Conservation (phyloP, 2,329 filamentous ascomycete species). For the Beauveria sp. region DNA sequence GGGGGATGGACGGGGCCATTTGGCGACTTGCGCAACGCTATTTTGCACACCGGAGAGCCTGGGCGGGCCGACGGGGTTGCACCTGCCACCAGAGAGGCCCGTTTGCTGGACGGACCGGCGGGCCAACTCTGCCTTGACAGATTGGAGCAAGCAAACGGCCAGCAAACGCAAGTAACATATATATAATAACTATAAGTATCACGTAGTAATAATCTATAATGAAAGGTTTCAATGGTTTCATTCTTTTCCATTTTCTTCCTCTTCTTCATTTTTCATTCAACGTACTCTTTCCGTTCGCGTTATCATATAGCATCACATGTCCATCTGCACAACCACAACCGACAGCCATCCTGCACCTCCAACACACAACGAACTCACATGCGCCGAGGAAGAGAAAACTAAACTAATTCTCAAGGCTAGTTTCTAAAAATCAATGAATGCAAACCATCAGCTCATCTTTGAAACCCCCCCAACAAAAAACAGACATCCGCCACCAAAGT, state of each 20-base stretch:
- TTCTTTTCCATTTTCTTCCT: too few relatives aligned
- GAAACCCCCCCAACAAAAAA: neutral
- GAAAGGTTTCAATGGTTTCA: too few relatives aligned
- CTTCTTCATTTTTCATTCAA: too few relatives aligned
- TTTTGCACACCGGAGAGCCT: conserved; percentile 8
- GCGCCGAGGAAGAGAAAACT: neutral
- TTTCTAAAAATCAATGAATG: neutral
- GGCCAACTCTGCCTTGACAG: neutral
- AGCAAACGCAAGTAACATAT: neutral
- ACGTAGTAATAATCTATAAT: too few relatives aligned
- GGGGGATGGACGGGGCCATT: neutral
- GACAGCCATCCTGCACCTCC: neutral
- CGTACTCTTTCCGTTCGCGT: too few relatives aligned
- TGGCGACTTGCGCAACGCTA: neutral
- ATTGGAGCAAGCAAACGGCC: neutral
- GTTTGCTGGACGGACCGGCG: conserved; percentile 6
- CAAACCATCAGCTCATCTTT: neutral
- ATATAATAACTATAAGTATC: too few relatives aligned
- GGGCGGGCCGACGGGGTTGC: neutral
- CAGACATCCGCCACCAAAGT: neutral
- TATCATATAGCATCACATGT: too few relatives aligned
- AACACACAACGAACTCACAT: neutral
- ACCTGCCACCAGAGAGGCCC: neutral
- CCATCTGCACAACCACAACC: neutral
- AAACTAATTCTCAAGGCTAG: neutral